A percentile compares a stretch with the other conserved stretches of the same genome.
These are phyloP conservation scores for Paramecium sexaurelia DNA, from an alignment of 73 alveolate genomes.

Conservation along the genomic window DNA sequence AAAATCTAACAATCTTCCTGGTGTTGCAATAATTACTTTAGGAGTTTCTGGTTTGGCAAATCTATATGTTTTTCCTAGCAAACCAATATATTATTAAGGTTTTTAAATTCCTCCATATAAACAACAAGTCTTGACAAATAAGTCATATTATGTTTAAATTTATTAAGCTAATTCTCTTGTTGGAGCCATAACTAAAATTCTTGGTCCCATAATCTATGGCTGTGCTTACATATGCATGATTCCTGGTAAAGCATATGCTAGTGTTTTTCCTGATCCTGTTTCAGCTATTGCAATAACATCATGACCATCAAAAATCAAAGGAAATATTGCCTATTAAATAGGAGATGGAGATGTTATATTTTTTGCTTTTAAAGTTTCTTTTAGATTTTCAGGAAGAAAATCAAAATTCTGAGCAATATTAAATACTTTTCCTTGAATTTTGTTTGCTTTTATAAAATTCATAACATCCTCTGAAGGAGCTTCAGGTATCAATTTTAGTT, in stretches of 20 bases:
- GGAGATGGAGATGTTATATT: slow-evolving; percentile 71
- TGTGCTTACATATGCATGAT: slow-evolving; percentile 74
- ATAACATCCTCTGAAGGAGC: neutral
- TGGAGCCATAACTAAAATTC: slow-evolving; percentile 90
- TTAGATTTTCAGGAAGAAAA: neutral
- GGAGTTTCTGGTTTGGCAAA: slow-evolving; percentile 68
- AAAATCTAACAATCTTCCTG: slow-evolving; percentile 87
- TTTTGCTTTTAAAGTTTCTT: neutral
- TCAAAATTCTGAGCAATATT: neutral
- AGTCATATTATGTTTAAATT: slow-evolving; percentile 48
- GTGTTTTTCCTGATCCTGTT: slow-evolving; percentile 94
- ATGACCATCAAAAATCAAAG: slow-evolving; percentile 72
- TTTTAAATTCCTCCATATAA: slow-evolving; percentile 46
- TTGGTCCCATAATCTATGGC: slow-evolving; percentile 1
- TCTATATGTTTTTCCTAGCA: slow-evolving; percentile 70
- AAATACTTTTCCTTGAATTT: neutral
- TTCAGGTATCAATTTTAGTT: neutral
- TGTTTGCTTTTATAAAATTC: neutral
- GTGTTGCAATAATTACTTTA: slow-evolving; percentile 85
- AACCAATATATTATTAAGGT: slow-evolving; percentile 71
- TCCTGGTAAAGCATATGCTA: slow-evolving; percentile 88
- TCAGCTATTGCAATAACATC: slow-evolving; percentile 88
- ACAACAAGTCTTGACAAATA: slow-evolving; percentile 49
- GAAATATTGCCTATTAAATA: slow-evolving; percentile 33
- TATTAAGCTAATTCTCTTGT: slow-evolving; percentile 94